Evolutionary conservation across 106 monocot species (phyloP), one percentile per base, ranked within the genome.

Genomic region (Allium cepa): DNA sequence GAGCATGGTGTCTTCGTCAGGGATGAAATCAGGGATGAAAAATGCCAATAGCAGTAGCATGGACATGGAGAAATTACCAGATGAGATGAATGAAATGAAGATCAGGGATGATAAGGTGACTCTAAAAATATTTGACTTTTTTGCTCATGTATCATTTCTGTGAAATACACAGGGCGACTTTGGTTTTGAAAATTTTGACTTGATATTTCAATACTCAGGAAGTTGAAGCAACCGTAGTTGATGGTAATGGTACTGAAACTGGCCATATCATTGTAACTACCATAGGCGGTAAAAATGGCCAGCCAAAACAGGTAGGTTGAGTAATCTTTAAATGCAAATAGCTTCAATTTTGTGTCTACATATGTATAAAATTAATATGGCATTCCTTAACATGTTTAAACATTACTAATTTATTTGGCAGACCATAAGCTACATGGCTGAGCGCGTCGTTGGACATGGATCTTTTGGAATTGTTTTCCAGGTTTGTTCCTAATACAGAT

Each of bases 271-370:
- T 75, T 68, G 75, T 75, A 9, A 75, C 75, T 12, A 75, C 75
- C 14, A 75, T 75, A 17, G 75, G 75, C 48, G 83, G 83, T 10
- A 83, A 75, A 57, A 83, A 83, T 79, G 83, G 83, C 14, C 83
- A 75, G 53, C 75, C 75, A 10, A 75, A 75, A 60, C 75, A 75
- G 75, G 75, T 75, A 68, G 17, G 4, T 11, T 13, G n/a, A 22
- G 26, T 27, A 9, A 13, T 12, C 50, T 50, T 50, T 28, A 68
- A 27, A 10, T 72, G 8, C 50, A 45, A 16, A 18, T 26, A 18
- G 36, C 48, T 72, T 13, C 17, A 27, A 50, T 48, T 71, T 14
- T 59, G 14, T 71, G 49, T 13, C 62, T 15, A 36, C 36, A 36
- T 36, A 36, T 36, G 36, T 36, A 36, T 5, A 1, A 4, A 36